Evolutionary conservation across 768 basidiomycete genomes (phyloP), one percentile per base, ranked within the genome.

Genomic region (Pseudohyphozyma bogoriensis): DNA sequence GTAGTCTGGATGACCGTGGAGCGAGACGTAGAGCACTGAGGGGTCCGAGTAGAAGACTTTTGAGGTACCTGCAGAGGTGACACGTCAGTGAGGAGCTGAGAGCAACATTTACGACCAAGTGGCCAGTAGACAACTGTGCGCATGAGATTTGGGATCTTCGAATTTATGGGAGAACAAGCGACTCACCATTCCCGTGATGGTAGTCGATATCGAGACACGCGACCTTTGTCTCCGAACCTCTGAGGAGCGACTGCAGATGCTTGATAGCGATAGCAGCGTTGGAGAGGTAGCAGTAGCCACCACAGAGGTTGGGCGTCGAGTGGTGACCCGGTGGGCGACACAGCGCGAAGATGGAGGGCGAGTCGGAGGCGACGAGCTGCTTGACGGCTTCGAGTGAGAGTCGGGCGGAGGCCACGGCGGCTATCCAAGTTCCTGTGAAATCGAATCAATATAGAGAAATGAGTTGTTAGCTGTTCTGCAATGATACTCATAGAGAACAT

Each of bases 181-280:
- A n/a, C n/a, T n/a, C n/a, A n/a, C 72, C 75, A 44, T 76, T 76
- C 10, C 75, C 74, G 53, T 75, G 75, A 40, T 76, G 75, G 58
- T 74, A 76, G 54, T 76, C 75, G 36, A 76, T 66, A 60, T 76
- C 74, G 33, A 75, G 69, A 36, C 76, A 72, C 11, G 73, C 74
- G 6, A 71, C 60, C n/a, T 58, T 59, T 18, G 57, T n/a, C 28
- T 35, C 22, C 1, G n/a, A n/a, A n/a, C 28, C 22, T 6, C 10
- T 4, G 24, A 12, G 13, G 46, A 22, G 44, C 40, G 47, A 22
- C 67, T 51, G 73, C 12, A 73, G 64, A 46, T 64, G 70, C 12
- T 69, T 68, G n/a, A 72, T 69, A 2, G 74, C 72, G 52, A 75
- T 70, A 12, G 73, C 72, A 18, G 67, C 70, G 28, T 74, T 74